Percentiles rank a stretch among this genome's conserved stretches.
These are phyloP conservation scores for Spinacia oleracea DNA, from an alignment of 179 eudicot genomes.

Conservation along the genomic window DNA sequence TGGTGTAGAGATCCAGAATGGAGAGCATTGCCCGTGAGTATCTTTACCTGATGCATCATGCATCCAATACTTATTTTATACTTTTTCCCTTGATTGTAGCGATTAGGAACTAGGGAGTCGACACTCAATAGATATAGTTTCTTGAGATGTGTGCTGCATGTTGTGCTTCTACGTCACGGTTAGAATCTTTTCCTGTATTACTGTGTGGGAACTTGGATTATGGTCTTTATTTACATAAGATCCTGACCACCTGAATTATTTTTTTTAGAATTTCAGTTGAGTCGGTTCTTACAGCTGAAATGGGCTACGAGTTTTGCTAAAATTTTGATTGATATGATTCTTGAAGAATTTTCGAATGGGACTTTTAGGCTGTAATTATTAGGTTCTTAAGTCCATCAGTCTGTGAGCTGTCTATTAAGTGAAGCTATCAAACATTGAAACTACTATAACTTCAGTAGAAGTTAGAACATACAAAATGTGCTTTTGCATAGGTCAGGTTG, in stretches of 20 bases:
- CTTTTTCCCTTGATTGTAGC: too few relatives aligned
- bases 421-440: not conserved
- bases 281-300: not conserved
- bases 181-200: not conserved
- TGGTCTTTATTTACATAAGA: not conserved
- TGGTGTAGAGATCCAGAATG: slow-evolving; percentile 75
- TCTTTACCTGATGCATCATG: not conserved
- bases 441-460: not conserved
- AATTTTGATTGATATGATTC: not conserved
- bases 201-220: not conserved
- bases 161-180: not conserved
- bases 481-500: not conserved
- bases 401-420: not conserved
- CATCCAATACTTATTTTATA: not conserved
- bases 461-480: not conserved
- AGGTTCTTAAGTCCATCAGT: not conserved
- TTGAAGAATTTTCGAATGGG: not conserved
- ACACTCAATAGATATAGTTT: too few relatives aligned
- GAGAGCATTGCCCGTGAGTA: slow-evolving; percentile 96
- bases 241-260: not conserved
- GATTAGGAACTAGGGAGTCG: too few relatives aligned
- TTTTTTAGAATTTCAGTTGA: not conserved
- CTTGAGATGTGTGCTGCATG: not conserved
- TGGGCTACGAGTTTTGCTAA: not conserved
- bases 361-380: not conserved